Evolutionary conservation across 2,329 filamentous ascomycete genomes (phyloP), one percentile per base, ranked within the genome.

Genomic region (Trichoderma sp.): DNA sequence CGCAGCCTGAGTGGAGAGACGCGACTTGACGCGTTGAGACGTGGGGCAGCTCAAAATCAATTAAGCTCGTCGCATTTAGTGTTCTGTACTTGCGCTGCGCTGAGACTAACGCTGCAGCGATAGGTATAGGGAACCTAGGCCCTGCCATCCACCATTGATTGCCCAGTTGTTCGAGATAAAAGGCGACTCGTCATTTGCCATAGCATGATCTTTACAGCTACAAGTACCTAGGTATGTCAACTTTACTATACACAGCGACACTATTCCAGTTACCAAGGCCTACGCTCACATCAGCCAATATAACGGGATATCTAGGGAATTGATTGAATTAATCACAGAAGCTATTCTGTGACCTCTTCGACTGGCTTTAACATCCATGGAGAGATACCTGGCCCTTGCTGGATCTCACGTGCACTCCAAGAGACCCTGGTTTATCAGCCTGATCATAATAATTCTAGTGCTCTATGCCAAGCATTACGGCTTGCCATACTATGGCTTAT

Each of bases 1-100:
- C n/a, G 57, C 37, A 31, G 62, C 58, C 40, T n/a, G 40, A 64
- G 61, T 63, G 58, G 57, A 75, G 74, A 78, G 77, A 79, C 78
- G 78, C 78, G 78, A 75, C 74, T 69, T 52, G 71, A 76, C 78
- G 77, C 78, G 78, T 76, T 70, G 61, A 70, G 61, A 72, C 61
- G 73, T 68, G 71, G 62, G 53, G 75, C 73, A 71, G 53, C 59
- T 64, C 10, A 33, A 67, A 70, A 69, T 72, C 73, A 77, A 77
- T 74, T 74, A 77, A 64, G 43, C 47, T 21, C 52, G 40, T 47
- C 24, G 33, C 16, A 27, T 35, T n/a, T 43, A 19, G 40, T 43
- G 19, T 8, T 8, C 52, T 52, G 61, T 52, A 69, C 68, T 35
- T 57, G n/a, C 35, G 19, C 10, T 4, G 35, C 35, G 13, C 35